Evolutionary conservation across 1,139 yeast species (phyloP).

Genomic region (Nakaseomyces delphensis): DNA sequence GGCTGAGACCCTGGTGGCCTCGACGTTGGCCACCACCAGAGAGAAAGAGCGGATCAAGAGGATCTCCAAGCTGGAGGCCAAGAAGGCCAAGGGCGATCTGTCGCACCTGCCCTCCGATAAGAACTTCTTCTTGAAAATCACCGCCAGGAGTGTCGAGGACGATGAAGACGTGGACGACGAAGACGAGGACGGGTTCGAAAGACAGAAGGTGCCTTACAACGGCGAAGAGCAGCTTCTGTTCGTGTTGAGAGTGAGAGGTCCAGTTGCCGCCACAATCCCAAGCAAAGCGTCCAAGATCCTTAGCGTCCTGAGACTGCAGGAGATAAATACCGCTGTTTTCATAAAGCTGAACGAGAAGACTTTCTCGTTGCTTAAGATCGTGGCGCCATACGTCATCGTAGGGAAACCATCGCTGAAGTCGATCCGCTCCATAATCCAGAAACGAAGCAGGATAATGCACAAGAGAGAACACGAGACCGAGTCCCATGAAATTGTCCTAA

Average conservation of each 20-base stretch:
- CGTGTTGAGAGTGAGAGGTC: conserved; percentile 54
- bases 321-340: conserved; percentile 61
- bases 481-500: conserved; percentile 41
- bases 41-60: conserved; percentile 61
- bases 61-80: conserved; percentile 43
- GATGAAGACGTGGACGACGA: conserved; percentile 27
- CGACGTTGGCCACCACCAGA: conserved; percentile 53
- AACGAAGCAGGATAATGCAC: conserved; percentile 54
- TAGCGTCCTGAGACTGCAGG: conserved; percentile 48
- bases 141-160: conserved; percentile 16
- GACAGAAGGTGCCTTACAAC: conserved; percentile 31
- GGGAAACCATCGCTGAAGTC: conserved; percentile 67
- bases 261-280: conserved; percentile 60
- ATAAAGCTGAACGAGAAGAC: conserved; percentile 50
- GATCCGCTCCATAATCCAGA: conserved; percentile 63
- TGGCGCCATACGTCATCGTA: conserved; percentile 63
- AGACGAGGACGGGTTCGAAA: conserved; percentile 32
- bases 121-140: conserved; percentile 27
- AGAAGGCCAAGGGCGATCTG: conserved; percentile 21
- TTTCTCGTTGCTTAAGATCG: conserved; percentile 51
- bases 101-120: conserved; percentile 24
- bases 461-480: conserved; percentile 32
- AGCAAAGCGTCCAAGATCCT: conserved; percentile 54
- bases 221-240: conserved; percentile 48
- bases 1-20: conserved; percentile 64